Base-by-base conservation (phyloP, 495 filamentous ascomycete genomes). In the Sabuloglossum arenarium region DNA sequence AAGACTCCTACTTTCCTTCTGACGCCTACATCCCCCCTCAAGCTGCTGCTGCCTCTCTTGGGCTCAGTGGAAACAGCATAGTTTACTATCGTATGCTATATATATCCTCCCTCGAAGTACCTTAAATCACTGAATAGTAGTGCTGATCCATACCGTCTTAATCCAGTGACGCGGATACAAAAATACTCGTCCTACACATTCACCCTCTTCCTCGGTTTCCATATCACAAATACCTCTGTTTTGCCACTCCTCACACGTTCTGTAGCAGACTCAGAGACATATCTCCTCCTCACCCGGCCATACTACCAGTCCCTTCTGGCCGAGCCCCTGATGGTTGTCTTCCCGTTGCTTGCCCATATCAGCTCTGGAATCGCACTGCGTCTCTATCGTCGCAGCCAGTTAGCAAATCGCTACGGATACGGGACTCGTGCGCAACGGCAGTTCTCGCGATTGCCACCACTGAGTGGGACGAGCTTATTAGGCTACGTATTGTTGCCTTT, bases 171-270 rank as follows among this genome's bases (percentile, higher is more conserved):
- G 24, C 81, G 84, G 47, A 70, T 89, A 29, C 89, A 94, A 64
- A 80, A 75, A 66, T 94, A 91, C 73, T 89, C 86, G 14, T 83
- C 83, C 62, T 94, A 94, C 67, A 80, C 84, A 39, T 88, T 94
- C 65, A 81, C 80, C 43, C 64, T 84, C 59, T 96, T 90, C 75
- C 71, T 80, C 50, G 69, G 77, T 53, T 68, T 90, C 54, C 89
- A 96, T 69, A 70, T 91, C 51, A 75, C 82, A 49, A 95, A 85
- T 47, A 85, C 81, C n/a, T 82, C 84, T 1, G 63, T 88, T 42
- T 78, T 87, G 31, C 85, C 85, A 0, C 77, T 89, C 24, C 55
- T 70, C 14, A 79, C 77, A 28, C 69, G 64, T 43, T 79, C 76
- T 25, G 66, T 81, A 6, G 62, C 71, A 29, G 68, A 71, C 30